Evolutionary conservation across 176 grass and related monocot genomes (phyloP).

Genomic region (Ampelocalamus luodianensis): DNA sequence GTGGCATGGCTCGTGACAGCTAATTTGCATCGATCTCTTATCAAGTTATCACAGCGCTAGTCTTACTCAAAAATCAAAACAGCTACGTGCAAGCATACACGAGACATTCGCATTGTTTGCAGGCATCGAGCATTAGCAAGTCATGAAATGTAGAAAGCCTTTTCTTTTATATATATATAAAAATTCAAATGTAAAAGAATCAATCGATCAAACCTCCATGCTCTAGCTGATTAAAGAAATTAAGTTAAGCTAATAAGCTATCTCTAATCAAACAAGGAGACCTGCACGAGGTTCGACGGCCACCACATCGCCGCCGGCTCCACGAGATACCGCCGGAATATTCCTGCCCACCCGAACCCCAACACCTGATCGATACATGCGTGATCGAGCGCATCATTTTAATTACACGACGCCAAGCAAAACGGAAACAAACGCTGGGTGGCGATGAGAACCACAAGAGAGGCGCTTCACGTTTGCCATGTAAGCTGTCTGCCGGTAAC

Average conservation of each 20-base stretch:
- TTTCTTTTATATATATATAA: no score
- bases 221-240: not conserved
- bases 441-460: no score
- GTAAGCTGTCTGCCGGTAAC: no score
- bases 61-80: not conserved
- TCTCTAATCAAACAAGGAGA: conserved; percentile 63
- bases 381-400: no score
- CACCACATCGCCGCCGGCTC: conserved; percentile 98
- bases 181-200: not conserved
- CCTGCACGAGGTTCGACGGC: conserved; percentile 95
- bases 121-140: no score
- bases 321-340: conserved; percentile 94
- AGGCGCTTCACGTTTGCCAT: no score
- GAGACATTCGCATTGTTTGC: no score
- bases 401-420: not conserved
- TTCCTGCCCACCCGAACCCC: conserved; percentile 92
- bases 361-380: conserved; percentile 46
- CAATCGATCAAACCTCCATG: not conserved
- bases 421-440: not conserved
- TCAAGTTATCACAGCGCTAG: not conserved
- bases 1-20: conserved; percentile 22
- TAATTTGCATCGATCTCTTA: no score
- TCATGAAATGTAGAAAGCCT: no score
- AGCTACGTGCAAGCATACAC: not conserved
- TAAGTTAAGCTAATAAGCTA: not conserved